These are phyloP conservation scores for Fusarium subglutinans DNA, from an alignment of 2,329 filamentous ascomycete species.

Conservation along the genomic window DNA sequence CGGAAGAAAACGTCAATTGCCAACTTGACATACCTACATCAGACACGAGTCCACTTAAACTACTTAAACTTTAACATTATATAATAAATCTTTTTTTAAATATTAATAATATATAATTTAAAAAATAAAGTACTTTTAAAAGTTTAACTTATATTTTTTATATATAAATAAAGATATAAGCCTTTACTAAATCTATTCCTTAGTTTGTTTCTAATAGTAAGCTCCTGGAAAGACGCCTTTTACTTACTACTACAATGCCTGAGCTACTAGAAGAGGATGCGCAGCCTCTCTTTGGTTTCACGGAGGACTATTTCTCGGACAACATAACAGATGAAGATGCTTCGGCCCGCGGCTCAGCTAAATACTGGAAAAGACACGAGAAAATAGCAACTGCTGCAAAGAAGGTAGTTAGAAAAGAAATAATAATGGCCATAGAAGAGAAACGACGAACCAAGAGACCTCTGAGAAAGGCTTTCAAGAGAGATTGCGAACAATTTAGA, in stretches of 20 bases:
- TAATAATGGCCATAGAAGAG: background rate
- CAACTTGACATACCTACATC: background rate
- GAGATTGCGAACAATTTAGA: background rate
- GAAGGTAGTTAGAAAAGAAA: background rate
- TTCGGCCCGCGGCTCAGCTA: background rate
- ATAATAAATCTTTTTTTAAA: background rate
- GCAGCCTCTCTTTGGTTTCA: background rate
- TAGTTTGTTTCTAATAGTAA: background rate
- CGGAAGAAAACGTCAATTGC: rapidly evolving
- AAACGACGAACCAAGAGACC: background rate
- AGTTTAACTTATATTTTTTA: background rate
- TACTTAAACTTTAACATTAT: background rate
- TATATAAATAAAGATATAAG: background rate
- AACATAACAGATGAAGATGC: background rate
- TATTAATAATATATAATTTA: too few relatives aligned
- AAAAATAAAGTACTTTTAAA: background rate
- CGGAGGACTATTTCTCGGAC: background rate
- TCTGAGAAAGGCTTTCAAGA: background rate
- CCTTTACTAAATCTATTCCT: background rate
- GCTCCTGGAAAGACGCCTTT: background rate
- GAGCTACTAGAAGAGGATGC: background rate
- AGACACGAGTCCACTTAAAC: background rate
- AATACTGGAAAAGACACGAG: background rate
- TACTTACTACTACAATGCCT: background rate
- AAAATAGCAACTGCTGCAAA: background rate